Conservation (phyloP, 2,329 filamentous ascomycete species). For the Colletotrichum cuscutae region DNA sequence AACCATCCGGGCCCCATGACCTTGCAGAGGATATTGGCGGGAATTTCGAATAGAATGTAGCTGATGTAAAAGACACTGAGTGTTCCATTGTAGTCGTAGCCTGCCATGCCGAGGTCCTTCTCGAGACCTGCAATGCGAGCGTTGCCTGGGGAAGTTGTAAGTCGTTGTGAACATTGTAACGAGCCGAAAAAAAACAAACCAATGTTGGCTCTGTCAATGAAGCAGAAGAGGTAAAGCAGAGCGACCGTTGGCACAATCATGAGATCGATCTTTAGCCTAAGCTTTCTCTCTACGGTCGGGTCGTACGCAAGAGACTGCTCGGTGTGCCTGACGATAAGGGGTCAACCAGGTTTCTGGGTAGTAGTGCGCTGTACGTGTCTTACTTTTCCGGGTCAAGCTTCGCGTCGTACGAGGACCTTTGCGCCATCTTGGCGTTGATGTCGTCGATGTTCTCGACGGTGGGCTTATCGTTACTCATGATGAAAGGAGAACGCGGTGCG, state of each 20-base stretch:
- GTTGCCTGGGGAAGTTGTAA: constrained; percentile 55
- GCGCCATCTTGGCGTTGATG: constrained; percentile 10
- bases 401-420: neutral
- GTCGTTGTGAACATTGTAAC: neutral
- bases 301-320: constrained; percentile 38
- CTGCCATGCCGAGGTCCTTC: constrained; percentile 61
- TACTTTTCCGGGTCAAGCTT: constrained; percentile 19
- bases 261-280: constrained; percentile 70
- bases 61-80: constrained; percentile 72
- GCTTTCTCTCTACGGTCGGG: constrained; percentile 43
- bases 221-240: constrained; percentile 73
- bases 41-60: constrained; percentile 74
- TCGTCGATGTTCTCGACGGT: constrained; percentile 23
- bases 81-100: constrained; percentile 71
- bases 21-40: constrained; percentile 71
- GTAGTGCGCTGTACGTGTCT: neutral
- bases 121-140: constrained; percentile 68
- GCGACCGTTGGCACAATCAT: constrained; percentile 71
- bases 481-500: neutral
- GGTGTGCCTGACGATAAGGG: neutral
- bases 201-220: constrained; percentile 75
- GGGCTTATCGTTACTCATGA: constrained; percentile 20
- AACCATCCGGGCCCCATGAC: constrained; percentile 74
- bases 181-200: constrained; percentile 50
- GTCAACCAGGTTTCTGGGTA: neutral